These are phyloP conservation scores for Phytophthora macrochlamydospora DNA, from an alignment of 352 stramenopile genomes.

Conservation along the genomic window DNA sequence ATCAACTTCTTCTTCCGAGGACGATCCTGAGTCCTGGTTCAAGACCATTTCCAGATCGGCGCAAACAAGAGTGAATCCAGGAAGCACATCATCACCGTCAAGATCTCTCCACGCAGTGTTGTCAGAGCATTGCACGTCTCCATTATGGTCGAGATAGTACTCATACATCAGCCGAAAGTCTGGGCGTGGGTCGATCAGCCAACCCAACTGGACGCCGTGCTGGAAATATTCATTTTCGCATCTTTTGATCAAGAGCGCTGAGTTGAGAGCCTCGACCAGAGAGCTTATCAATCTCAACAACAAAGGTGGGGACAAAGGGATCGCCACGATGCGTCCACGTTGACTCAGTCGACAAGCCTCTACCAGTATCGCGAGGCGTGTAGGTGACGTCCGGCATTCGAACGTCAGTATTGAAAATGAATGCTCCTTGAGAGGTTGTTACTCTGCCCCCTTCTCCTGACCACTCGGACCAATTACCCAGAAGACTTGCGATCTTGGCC, in stretches of 20 bases:
- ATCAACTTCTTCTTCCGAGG: constrained; percentile 28
- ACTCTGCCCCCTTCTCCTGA: constrained; percentile 11
- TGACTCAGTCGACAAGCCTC: background rate
- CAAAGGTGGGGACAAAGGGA: constrained; percentile 19
- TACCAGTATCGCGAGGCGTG: constrained; percentile 5
- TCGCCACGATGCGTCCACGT: constrained; percentile 28
- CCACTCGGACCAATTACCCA: background rate
- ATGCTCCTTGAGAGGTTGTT: constrained; percentile 7
- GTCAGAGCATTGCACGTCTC: constrained; percentile 9
- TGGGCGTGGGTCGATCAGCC: constrained; percentile 1
- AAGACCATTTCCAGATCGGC: constrained; percentile 10
- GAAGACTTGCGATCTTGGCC: background rate
- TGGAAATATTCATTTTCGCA: constrained; percentile 17
- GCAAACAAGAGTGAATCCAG: constrained; percentile 14
- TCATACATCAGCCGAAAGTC: constrained; percentile 15
- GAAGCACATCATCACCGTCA: constrained; percentile 25
- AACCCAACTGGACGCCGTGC: constrained; percentile 1
- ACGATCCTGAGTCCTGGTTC: constrained; percentile 19
- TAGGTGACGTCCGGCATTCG: constrained; percentile 13
- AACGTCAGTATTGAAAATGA: constrained; percentile 7
- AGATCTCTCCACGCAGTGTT: constrained; percentile 29
- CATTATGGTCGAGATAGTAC: constrained; percentile 23
- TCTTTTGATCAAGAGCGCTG: constrained; percentile 2
- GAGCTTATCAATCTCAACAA: constrained; percentile 21
- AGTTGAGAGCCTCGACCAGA: constrained; percentile 5